Evolutionary conservation across 2,329 filamentous ascomycete genomes (phyloP).

Genomic region (Amesomyces nigricolor): DNA sequence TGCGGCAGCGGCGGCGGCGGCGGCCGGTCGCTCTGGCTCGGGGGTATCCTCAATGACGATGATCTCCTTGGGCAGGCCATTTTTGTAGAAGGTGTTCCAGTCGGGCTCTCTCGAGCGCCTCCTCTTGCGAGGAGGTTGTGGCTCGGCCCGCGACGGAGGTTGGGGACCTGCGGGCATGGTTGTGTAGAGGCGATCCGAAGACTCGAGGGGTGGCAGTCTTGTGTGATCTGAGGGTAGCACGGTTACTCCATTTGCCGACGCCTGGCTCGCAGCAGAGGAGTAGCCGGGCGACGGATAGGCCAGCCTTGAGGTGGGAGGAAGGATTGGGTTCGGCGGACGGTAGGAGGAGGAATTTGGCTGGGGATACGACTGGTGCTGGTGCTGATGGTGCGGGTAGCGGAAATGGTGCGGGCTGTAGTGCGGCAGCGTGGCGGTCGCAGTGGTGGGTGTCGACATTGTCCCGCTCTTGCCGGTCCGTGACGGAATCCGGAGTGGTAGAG

Average conservation of each 20-base stretch:
- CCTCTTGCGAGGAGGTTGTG: slow-evolving; percentile 41
- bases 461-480: slow-evolving; percentile 14
- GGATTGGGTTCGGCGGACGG: slow-evolving; percentile 33
- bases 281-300: slow-evolving; percentile 29
- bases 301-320: slow-evolving; percentile 37
- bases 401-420: slow-evolving; percentile 63
- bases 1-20: slow-evolving; percentile 30
- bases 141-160: slow-evolving; percentile 30
- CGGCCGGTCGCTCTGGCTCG: slow-evolving; percentile 43
- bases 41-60: slow-evolving; percentile 78
- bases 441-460: slow-evolving; percentile 75
- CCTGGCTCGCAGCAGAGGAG: slow-evolving; percentile 28
- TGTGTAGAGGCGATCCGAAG: slow-evolving; percentile 28
- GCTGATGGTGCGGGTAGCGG: slow-evolving; percentile 49
- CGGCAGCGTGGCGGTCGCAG: slow-evolving; percentile 66
- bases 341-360: slow-evolving; percentile 38
- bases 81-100: slow-evolving; percentile 77
- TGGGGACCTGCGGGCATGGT: slow-evolving; percentile 36
- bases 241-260: slow-evolving; percentile 33
- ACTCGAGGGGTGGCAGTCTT: slow-evolving; percentile 18
- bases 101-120: slow-evolving; percentile 61
- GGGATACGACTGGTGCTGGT: slow-evolving; percentile 46
- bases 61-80: slow-evolving; percentile 76
- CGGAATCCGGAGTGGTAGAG: slow-evolving; percentile 14
- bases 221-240: slow-evolving; percentile 12